A percentile compares a stretch with the other conserved stretches of the same genome.
Evolutionary conservation across 108 stramenopile species (phyloP).

Genomic region (Cyclotella kingstonii): DNA sequence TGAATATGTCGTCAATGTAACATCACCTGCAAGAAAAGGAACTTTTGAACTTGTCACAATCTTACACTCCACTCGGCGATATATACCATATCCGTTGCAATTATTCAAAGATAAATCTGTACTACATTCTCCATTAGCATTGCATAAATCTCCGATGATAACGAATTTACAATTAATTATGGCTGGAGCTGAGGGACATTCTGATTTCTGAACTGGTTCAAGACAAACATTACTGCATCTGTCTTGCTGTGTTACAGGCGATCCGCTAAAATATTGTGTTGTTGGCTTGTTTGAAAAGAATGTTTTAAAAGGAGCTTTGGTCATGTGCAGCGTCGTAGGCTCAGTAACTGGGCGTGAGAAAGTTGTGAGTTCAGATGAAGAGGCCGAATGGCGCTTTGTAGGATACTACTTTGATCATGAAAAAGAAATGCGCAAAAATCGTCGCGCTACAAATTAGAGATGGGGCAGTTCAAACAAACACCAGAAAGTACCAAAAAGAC

Average conservation of each 20-base stretch:
- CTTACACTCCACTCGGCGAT: conserved; percentile 18
- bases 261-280: background rate
- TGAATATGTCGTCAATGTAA: too few relatives aligned
- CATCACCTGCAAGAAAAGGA: too few relatives aligned
- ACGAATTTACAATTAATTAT: conserved; percentile 17
- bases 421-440: too few relatives aligned
- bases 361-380: too few relatives aligned
- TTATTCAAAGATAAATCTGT: conserved; percentile 20
- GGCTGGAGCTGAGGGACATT: conserved; percentile 14
- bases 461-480: background rate
- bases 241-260: background rate
- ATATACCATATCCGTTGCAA: conserved; percentile 25
- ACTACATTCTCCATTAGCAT: conserved; percentile 28
- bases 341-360: too few relatives aligned
- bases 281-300: background rate
- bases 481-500: background rate
- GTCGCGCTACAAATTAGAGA: too few relatives aligned
- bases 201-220: conserved; percentile 7
- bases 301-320: background rate
- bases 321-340: too few relatives aligned
- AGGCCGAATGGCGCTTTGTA: too few relatives aligned
- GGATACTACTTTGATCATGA: too few relatives aligned
- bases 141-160: conserved; percentile 19
- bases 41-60: background rate
- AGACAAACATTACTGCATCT: conserved; percentile 24